Evolutionary conservation across 202 grass and related monocot species (phyloP).

Genomic region (Zoysia matrella): DNA sequence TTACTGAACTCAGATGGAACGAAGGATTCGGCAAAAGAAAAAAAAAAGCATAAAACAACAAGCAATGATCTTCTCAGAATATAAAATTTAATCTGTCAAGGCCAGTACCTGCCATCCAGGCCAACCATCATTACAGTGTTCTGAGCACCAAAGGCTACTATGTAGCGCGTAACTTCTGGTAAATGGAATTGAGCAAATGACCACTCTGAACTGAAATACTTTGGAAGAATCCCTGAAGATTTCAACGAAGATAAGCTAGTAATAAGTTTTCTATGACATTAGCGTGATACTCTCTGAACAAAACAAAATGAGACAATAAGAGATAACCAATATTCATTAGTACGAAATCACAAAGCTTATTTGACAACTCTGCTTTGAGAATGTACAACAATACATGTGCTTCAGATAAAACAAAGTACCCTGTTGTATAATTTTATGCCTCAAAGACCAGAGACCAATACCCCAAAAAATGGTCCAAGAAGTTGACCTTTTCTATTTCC

Average conservation of each 20-base stretch:
- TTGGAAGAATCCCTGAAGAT: constrained; percentile 76
- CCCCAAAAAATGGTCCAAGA: not conserved
- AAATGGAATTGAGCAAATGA: constrained; percentile 97
- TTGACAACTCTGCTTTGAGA: not conserved
- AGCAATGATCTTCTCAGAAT: too few species aligned
- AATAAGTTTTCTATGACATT: not conserved
- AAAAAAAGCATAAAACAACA: too few species aligned
- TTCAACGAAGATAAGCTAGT: constrained; percentile 23
- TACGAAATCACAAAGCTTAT: not conserved
- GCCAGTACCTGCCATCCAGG: constrained; percentile 86
- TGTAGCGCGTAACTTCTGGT: constrained; percentile 83
- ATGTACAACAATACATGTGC: not conserved
- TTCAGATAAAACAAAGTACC: not conserved
- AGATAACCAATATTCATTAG: not conserved
- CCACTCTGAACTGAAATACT: constrained; percentile 97
- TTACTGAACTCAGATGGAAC: too few species aligned
- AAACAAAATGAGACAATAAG: not conserved
- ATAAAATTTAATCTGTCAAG: constrained; percentile 1
- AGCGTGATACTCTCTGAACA: not conserved
- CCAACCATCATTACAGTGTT: constrained; percentile 90
- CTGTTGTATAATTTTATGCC: constrained; percentile 22
- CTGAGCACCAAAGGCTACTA: constrained; percentile 85
- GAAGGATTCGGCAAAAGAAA: too few species aligned
- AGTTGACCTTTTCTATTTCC: not conserved
- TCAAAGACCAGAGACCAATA: not conserved